phyloP scores from a whole-genome alignment of 2,329 filamentous ascomycete species.

The Colletotrichum phormii region DNA sequence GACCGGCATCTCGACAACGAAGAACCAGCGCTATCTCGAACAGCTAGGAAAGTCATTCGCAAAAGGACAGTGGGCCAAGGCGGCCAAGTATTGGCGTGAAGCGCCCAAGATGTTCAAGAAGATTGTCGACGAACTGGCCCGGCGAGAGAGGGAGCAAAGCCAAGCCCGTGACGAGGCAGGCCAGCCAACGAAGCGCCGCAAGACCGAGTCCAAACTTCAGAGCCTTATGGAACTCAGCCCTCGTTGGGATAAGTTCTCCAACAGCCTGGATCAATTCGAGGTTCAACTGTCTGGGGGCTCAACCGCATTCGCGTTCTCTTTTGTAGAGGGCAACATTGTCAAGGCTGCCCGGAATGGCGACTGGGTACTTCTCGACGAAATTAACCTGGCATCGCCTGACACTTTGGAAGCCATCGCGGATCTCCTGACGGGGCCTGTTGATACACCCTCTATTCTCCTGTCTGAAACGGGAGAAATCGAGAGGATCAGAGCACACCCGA shows the following conservation, averaged over 20 bases:
- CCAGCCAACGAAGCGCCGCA: slow-evolving; percentile 77
- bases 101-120: slow-evolving; percentile 88
- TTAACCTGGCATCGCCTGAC: slow-evolving; percentile 94
- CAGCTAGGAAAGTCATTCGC: slow-evolving; percentile 83
- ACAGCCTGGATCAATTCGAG: slow-evolving; percentile 81
- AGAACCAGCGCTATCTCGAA: slow-evolving; percentile 88
- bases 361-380: slow-evolving; percentile 97
- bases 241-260: slow-evolving; percentile 85
- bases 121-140: slow-evolving; percentile 68
- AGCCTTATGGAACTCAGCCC: slow-evolving; percentile 67
- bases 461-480: slow-evolving; percentile 96
- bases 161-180: slow-evolving; percentile 50
- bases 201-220: slow-evolving; percentile 75
- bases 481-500: slow-evolving; percentile 86
- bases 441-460: slow-evolving; percentile 84
- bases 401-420: slow-evolving; percentile 95
- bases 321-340: slow-evolving; percentile 95
- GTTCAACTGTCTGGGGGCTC: slow-evolving; percentile 79
- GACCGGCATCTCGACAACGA: slow-evolving; percentile 86
- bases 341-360: slow-evolving; percentile 96
- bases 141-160: slow-evolving; percentile 54
- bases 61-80: slow-evolving; percentile 87
- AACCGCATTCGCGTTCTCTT: slow-evolving; percentile 89
- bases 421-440: slow-evolving; percentile 79
- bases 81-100: slow-evolving; percentile 88